Evolutionary conservation across 768 basidiomycete species (phyloP), one percentile per base, ranked within the genome.

Genomic region (Infundibulicybe gibba): DNA sequence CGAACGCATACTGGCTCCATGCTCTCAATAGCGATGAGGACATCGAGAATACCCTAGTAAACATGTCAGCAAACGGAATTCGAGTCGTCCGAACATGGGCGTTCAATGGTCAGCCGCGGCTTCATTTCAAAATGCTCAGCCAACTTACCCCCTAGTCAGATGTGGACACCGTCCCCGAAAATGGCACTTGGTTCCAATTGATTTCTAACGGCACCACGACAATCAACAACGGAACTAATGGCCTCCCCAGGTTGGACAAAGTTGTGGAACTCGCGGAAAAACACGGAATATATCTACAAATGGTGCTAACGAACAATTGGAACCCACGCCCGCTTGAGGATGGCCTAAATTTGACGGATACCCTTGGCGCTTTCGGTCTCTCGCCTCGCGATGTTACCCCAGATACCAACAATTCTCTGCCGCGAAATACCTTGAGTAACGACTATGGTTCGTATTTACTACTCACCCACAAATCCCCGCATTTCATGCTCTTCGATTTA

Each of bases 1-100:
- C 85, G 1, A 82, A 82, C 49, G 80, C 76, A 1, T 86, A 86
- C 63, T 88, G 85, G 86, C 56, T 88, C 31, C 62, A 74, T 25
- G 62, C 68, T 35, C 58, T 87, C 31, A 82, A 83, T 49, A 59
- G 58, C 10, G 74, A 71, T 20, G 49, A 70, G 38, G 85, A 88
- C 54, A 80, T 88, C 39, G 69, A 75, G 58, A 55, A 67, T 41
- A 81, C 83, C 3, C 60, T 88, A 32, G 71, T 69, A 2, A 79
- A 77, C 50, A 83, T 88, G 45, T 74, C 77, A 11, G 69, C 72
- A 2, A 60, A 68, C 11, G 80, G 79, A 6, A 71, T 83, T 52
- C 79, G 67, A 33, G 82, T 82, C 16, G 76, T 87, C 21, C 72
- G 85, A 35, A 68, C 79, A 3, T 88, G 86, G 86, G 86, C 75